Conservation (phyloP, 2,329 filamentous ascomycete genomes). For the Paramyrothecium roridum region DNA sequence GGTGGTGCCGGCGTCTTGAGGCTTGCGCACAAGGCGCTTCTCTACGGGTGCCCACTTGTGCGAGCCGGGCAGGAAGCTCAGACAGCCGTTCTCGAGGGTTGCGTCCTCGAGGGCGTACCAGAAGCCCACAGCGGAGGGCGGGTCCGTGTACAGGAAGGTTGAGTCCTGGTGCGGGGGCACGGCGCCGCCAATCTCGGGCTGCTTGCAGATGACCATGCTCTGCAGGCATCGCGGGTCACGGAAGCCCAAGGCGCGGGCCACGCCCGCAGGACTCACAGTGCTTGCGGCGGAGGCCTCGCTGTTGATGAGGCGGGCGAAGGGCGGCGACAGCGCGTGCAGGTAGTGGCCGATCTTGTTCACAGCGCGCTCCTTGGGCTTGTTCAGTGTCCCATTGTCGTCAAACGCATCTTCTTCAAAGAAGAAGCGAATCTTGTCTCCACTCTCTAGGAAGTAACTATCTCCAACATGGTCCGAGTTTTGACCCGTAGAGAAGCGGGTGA, state of each 20-base stretch:
- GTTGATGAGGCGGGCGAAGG: constrained; percentile 60
- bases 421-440: constrained; percentile 89
- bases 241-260: constrained; percentile 73
- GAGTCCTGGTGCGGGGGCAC: constrained; percentile 91
- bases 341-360: constrained; percentile 89
- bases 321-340: constrained; percentile 65
- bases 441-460: constrained; percentile 89
- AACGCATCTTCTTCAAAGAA: constrained; percentile 98
- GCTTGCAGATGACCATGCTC: constrained; percentile 98
- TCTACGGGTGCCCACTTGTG: constrained; percentile 70
- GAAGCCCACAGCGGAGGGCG: constrained; percentile 87
- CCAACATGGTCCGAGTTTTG: constrained; percentile 75
- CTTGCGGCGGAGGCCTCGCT: constrained; percentile 35
- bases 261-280: constrained; percentile 46
- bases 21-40: constrained; percentile 71
- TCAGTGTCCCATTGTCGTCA: constrained; percentile 58
- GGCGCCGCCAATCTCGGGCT: constrained; percentile 89
- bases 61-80: constrained; percentile 81
- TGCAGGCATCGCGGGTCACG: constrained; percentile 75
- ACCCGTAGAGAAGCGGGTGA: constrained; percentile 92
- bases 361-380: constrained; percentile 76
- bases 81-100: constrained; percentile 78
- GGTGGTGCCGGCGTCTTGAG: constrained; percentile 54
- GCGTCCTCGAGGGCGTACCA: constrained; percentile 98
- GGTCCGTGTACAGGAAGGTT: constrained; percentile 87